Evolutionary conservation across 2,329 filamentous ascomycete genomes (phyloP).

Genomic region (Penicillium janthinellum): DNA sequence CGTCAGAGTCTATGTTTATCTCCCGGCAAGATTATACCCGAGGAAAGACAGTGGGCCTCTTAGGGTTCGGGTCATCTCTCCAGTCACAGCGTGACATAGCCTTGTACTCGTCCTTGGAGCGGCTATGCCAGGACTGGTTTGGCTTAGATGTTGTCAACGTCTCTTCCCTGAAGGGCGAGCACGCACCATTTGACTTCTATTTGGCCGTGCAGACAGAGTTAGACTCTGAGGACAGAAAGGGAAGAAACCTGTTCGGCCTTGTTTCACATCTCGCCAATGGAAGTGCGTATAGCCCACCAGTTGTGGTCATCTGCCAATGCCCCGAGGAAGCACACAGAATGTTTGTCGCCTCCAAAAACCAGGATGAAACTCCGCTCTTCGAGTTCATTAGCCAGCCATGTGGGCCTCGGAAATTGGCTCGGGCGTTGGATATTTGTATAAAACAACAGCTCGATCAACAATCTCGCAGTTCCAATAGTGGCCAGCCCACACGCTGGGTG

Average conservation of each 20-base stretch:
- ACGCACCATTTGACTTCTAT: conserved; percentile 25
- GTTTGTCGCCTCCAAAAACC: conserved; percentile 13
- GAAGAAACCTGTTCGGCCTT: no score
- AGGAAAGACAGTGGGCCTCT: conserved; percentile 23
- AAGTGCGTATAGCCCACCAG: background rate
- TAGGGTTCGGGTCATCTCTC: conserved; percentile 18
- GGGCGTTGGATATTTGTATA: conserved; percentile 29
- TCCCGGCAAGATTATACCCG: background rate
- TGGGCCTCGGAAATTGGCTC: conserved; percentile 38
- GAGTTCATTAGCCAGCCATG: conserved; percentile 41
- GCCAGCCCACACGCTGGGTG: conserved; percentile 21
- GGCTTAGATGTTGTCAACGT: conserved; percentile 14
- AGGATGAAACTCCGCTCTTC: conserved; percentile 19
- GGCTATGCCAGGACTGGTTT: conserved; percentile 25
- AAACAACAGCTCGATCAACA: conserved; percentile 17
- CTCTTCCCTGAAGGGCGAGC: background rate
- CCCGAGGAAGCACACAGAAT: conserved; percentile 26
- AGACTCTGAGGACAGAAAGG: no score
- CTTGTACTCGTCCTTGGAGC: conserved; percentile 18
- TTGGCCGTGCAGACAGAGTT: conserved; percentile 3
- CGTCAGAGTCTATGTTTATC: background rate
- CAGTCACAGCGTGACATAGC: conserved; percentile 4
- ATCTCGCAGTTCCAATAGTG: background rate
- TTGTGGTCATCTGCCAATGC: conserved; percentile 34
- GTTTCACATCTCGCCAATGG: no score